Percentiles rank a stretch among this genome's conserved stretches.
Evolutionary conservation across 2,329 filamentous ascomycete genomes (phyloP).

Genomic region (Colletotrichum orchidophilum): DNA sequence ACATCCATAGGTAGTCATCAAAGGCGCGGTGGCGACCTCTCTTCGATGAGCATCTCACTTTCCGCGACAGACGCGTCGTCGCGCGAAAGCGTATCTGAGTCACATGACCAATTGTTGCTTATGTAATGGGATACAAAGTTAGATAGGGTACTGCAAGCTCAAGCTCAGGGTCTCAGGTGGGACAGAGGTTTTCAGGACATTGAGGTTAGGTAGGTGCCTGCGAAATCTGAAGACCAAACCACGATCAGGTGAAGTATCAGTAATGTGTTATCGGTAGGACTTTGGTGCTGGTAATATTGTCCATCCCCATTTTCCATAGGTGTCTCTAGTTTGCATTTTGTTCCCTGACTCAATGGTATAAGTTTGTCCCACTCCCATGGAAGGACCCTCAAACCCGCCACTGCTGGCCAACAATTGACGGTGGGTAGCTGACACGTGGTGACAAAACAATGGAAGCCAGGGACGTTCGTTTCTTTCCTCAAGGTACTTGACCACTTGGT

Average conservation of each 20-base stretch:
- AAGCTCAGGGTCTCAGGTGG: not conserved
- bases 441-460: not conserved
- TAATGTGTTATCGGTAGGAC: too few relatives aligned
- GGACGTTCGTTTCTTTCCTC: not conserved
- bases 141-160: not conserved
- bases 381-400: not conserved
- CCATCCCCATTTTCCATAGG: too few relatives aligned
- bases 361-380: not conserved
- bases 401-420: not conserved
- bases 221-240: not conserved
- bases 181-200: not conserved
- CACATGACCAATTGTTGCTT: constrained; percentile 4
- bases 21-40: constrained; percentile 1
- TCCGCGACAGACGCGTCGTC: constrained; percentile 20
- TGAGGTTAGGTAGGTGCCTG: not conserved
- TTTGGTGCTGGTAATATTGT: too few relatives aligned
- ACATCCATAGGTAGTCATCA: not conserved
- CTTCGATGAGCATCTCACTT: not conserved
- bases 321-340: too few relatives aligned
- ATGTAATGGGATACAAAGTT: constrained; percentile 3
- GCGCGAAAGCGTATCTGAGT: constrained; percentile 33
- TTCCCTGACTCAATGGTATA: too few relatives aligned
- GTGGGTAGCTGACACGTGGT: not conserved
- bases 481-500: not conserved
- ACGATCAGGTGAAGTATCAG: not conserved